Base-by-base conservation (phyloP, 352 stramenopile species). In the Pythium biforme region DNA sequence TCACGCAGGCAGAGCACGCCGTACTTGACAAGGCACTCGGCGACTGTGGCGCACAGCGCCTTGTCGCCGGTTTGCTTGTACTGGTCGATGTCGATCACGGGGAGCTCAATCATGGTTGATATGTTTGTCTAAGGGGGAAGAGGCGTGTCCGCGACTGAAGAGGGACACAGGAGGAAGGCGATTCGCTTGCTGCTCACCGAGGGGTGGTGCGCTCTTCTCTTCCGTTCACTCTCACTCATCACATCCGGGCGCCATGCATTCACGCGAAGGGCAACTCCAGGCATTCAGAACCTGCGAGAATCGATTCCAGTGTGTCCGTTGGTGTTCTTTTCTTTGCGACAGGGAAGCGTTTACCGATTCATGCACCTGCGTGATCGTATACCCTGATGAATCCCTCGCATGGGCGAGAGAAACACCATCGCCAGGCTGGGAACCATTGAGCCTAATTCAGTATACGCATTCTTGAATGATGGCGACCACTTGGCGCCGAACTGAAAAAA, bases 21-120 rank as follows among this genome's bases (percentile, higher is more conserved):
- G 64, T 91, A 96, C 70, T 92, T 83, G 76, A 89, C 79, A 54
- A 97, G 76, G 45, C 81, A 90, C 54, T 92, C 76, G 60, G 88
- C 83, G 26, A 88, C 84, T 53, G 89, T 87, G 20, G 72, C 67
- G 64, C 88, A 95, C 60, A 93, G 83, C 54, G 68, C 64, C 55
- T 70, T 73, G 77, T 92, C 80, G 50, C 76, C 74, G 6, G 80
- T 89, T 55, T 64, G 58, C 66, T 92, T 83, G 77, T 91, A 96
- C 70, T 83, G 69, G 54, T 86, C 72, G 53, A 96, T 71, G 75
- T 95, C 84, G 63, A 96, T 82, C 39, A 92, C 82, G 0, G 86
- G 86, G 29, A 95, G 79, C 64, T 93, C 76, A 51, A 88, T 86
- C 79, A 89, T 90, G 9, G 27, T 64, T 51, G 10, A 9, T 59